Base-by-base conservation (phyloP, 2,329 filamentous ascomycete genomes). In the Ophiostoma triangulosporum region DNA sequence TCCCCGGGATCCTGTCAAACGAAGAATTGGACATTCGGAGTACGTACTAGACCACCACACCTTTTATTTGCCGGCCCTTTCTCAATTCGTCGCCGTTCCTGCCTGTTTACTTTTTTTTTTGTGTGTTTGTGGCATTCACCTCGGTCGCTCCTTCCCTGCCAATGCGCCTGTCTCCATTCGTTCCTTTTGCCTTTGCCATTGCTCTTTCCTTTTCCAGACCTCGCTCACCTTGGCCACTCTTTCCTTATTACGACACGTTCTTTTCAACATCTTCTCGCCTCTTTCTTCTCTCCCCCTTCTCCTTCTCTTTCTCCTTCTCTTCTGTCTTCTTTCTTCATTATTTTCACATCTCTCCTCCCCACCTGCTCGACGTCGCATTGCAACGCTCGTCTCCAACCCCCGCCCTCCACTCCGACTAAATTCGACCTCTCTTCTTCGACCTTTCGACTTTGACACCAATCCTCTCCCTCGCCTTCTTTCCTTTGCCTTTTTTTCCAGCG, bases 141-240 rank as follows among this genome's bases (percentile, higher is more conserved):
- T 29, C 24, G 43, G 38, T 29, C 24, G 43, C 26, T 46, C 43
- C 43, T 46, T 46, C 43, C 43, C 29, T 46, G 43, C 26, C 43
- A 46, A 46, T 46, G 29, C 43, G 43, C 43, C 15, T 29, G 26
- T 46, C 43, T 29, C 43, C 15, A 46, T 46, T 46, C 26, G 43
- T 17, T 31, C 43, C 26, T 46, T 46, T 26, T 15, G 3, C n/a
- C 5, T 46, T 46, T 29, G 12, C 29, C n/a, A 15, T 50, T 53
- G 51, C 50, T 50, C 55, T 54, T 45, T 49, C 40, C 26, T 53
- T 36, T 49, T 43, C 51, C 45, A 52, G 45, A 52, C 36, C 27
- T 29, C 54, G 49, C 48, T 43, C 35, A 17, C 35, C n/a, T 6
- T 17, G 15, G 35, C 32, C 33, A 11, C 15, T 12, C 33, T 6